phyloP scores from a whole-genome alignment of 768 basidiomycete species.

The Russula olivacea region DNA sequence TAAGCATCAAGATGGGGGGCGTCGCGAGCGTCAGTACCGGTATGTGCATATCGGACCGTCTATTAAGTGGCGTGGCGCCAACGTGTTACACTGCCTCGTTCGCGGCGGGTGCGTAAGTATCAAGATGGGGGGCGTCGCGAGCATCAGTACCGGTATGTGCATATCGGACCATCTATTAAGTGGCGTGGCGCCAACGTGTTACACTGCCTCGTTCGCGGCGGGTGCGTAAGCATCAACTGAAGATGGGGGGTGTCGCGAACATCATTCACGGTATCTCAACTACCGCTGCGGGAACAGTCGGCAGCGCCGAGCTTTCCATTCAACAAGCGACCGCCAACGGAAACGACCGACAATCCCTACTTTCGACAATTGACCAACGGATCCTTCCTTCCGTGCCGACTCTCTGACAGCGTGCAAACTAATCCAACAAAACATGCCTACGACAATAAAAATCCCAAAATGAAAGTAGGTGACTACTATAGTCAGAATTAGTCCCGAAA shows the following conservation, averaged over 20 bases:
- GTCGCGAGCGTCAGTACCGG: too few relatives aligned
- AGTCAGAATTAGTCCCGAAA: constrained; percentile 16
- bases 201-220: constrained; percentile 7
- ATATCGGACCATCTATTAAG: too few relatives aligned
- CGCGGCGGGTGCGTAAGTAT: not conserved
- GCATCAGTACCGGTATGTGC: too few relatives aligned
- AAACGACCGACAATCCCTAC: constrained; percentile 7
- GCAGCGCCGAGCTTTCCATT: constrained; percentile 22
- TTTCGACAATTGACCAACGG: not conserved
- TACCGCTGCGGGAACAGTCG: not conserved
- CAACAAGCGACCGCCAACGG: constrained; percentile 7
- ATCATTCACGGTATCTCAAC: not conserved
- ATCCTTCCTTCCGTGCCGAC: not conserved
- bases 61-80: constrained; percentile 19
- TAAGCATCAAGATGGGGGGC: too few relatives aligned
- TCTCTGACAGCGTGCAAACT: not conserved
- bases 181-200: constrained; percentile 21
- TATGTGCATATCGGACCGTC: too few relatives aligned
- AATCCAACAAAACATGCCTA: constrained; percentile 11
- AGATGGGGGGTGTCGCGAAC: not conserved
- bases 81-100: constrained; percentile 19
- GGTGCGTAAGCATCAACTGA: not conserved
- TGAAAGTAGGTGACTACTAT: constrained; percentile 7
- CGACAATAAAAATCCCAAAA: constrained; percentile 9
- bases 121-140: too few relatives aligned